Conservation (phyloP, 2,329 filamentous ascomycete species). For the Penicillium hordei region DNA sequence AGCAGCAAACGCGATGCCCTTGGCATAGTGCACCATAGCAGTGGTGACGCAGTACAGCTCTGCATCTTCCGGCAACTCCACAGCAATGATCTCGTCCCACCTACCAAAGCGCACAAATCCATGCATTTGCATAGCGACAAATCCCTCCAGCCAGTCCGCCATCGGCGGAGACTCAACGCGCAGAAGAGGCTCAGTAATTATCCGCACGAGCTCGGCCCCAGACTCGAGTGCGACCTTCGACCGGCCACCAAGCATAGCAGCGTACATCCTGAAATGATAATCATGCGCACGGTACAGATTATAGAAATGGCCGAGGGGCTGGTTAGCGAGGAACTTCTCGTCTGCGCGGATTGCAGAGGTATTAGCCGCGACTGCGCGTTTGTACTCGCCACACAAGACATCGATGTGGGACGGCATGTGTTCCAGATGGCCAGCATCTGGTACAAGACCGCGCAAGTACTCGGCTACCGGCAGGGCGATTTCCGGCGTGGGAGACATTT, state of each 20-base stretch:
- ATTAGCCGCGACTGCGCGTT: conserved; percentile 65
- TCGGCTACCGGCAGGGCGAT: conserved; percentile 61
- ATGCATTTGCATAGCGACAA: conserved; percentile 66
- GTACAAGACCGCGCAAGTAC: conserved; percentile 62
- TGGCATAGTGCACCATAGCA: conserved; percentile 67
- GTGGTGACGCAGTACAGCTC: conserved; percentile 68
- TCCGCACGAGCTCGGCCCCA: conserved; percentile 57
- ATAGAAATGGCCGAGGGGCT: conserved; percentile 68
- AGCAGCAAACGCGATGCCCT: conserved; percentile 66
- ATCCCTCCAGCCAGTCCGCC: conserved; percentile 77
- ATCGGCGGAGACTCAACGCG: conserved; percentile 58
- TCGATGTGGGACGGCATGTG: conserved; percentile 81
- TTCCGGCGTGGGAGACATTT: conserved; percentile 70
- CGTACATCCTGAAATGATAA: conserved; percentile 73
- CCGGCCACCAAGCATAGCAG: conserved; percentile 73
- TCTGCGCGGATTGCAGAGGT: conserved; percentile 66
- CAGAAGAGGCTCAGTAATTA: conserved; percentile 64
- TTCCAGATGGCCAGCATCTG: conserved; percentile 68
- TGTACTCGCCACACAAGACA: conserved; percentile 70
- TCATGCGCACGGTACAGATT: conserved; percentile 73
- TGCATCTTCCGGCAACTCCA: conserved; percentile 58
- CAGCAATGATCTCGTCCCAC: conserved; percentile 67
- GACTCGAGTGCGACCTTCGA: conserved; percentile 63
- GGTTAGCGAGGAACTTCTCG: conserved; percentile 61
- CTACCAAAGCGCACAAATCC: conserved; percentile 70